A percentile compares a stretch with the other conserved stretches of the same genome.
phyloP scores from a whole-genome alignment of 1,284 basidiomycete genomes.

The Malassezia restricta region DNA sequence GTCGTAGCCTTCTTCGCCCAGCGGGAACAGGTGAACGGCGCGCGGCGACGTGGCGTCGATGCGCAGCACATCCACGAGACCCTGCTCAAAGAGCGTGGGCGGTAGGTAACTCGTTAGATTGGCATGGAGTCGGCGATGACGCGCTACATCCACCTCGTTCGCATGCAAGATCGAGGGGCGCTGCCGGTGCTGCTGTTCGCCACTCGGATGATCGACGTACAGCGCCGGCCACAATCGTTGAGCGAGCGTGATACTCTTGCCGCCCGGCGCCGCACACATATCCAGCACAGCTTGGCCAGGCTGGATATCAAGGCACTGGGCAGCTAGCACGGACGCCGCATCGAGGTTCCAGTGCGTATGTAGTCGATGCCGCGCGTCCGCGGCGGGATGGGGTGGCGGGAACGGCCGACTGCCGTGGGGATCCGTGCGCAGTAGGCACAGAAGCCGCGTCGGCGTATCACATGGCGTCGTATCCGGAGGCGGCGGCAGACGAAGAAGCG shows the following conservation, averaged over 20 bases:
- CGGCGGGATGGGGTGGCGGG: background rate
- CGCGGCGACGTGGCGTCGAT: constrained; percentile 7
- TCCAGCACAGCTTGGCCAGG: constrained; percentile 10
- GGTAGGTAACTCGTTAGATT: constrained; percentile 4
- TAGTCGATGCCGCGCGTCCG: background rate
- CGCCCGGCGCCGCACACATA: constrained; percentile 9
- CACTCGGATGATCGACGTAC: constrained; percentile 1
- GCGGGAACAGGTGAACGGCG: constrained; percentile 5
- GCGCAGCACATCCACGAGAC: constrained; percentile 4
- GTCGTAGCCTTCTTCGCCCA: constrained; percentile 9
- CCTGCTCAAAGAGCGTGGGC: background rate
- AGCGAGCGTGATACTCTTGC: constrained; percentile 1
- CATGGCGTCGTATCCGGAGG: background rate
- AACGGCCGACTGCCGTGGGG: background rate
- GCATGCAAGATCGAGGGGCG: constrained; percentile 2
- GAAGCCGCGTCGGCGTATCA: constrained; percentile 1
- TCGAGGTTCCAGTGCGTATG: constrained; percentile 11
- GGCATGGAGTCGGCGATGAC: background rate
- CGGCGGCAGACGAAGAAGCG: constrained; percentile 2
- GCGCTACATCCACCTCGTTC: constrained; percentile 4
- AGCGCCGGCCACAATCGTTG: constrained; percentile 5
- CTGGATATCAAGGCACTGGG: constrained; percentile 2
- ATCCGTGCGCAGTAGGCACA: background rate
- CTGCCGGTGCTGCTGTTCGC: background rate
- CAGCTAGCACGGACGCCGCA: constrained; percentile 5